Percentiles rank a stretch among this genome's conserved stretches.
Evolutionary conservation across 169 alveolate species (phyloP).

Genomic region (Plasmodium cynomolgi): DNA sequence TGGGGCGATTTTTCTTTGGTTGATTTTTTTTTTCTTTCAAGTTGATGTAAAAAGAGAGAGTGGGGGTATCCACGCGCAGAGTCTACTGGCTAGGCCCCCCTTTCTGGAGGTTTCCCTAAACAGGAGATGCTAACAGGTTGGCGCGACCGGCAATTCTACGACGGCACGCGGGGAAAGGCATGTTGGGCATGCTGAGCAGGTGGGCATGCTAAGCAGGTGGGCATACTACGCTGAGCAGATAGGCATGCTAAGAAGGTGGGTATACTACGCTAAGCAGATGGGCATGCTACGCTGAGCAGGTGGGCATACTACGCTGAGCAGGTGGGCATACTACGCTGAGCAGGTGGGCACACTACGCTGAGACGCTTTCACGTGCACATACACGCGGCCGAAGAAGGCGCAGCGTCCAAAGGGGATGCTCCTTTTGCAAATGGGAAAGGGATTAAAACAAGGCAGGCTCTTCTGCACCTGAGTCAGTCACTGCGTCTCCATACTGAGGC

Average conservation of each 20-base stretch:
- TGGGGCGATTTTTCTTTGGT: background rate
- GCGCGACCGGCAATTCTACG: background rate
- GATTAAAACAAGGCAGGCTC: background rate
- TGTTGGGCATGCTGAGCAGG: too few relatives aligned
- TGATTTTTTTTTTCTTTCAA: too few relatives aligned
- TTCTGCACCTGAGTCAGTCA: background rate
- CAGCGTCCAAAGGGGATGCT: background rate
- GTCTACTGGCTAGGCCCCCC: background rate
- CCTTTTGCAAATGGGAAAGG: background rate
- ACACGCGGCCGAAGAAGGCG: too few relatives aligned
- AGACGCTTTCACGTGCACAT: background rate
- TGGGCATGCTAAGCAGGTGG: too few relatives aligned
- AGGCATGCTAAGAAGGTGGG: too few relatives aligned
- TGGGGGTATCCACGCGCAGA: background rate
- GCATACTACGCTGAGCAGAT: too few relatives aligned
- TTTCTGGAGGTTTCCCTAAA: background rate
- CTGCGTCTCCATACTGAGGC: conserved; percentile 19
- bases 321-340: too few relatives aligned
- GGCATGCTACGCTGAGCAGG: too few relatives aligned
- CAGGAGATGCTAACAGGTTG: background rate
- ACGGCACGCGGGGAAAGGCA: background rate
- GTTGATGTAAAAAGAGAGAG: background rate
- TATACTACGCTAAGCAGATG: too few relatives aligned
- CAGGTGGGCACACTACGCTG: background rate
- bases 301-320: too few relatives aligned